Evolutionary conservation across 2,329 filamentous ascomycete genomes (phyloP).

Genomic region (Penicillium fuscoglaucum): DNA sequence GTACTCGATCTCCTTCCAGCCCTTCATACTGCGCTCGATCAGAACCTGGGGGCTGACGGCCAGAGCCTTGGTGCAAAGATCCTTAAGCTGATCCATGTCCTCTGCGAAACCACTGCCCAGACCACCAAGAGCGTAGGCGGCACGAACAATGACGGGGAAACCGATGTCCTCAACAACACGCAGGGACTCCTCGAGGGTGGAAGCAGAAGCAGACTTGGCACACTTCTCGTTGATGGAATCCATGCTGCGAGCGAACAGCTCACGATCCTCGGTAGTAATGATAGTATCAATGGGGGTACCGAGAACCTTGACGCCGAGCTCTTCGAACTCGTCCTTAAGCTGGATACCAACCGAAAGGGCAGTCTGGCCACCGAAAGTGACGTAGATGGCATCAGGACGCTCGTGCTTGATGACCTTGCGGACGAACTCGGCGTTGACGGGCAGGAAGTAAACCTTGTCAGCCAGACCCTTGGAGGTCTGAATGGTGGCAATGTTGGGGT

Average conservation of each 20-base stretch:
- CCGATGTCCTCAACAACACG: slow-evolving; percentile 86
- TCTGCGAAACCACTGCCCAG: slow-evolving; percentile 94
- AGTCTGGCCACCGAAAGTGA: slow-evolving; percentile 96
- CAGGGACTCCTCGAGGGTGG: slow-evolving; percentile 82
- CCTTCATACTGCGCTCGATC: slow-evolving; percentile 98
- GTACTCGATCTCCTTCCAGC: slow-evolving; percentile 99
- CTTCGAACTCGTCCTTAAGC: slow-evolving; percentile 94
- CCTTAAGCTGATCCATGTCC: slow-evolving; percentile 75
- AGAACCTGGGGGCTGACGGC: slow-evolving; percentile 93
- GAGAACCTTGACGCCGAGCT: slow-evolving; percentile 86
- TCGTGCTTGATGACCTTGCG: slow-evolving; percentile 96
- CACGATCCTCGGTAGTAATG: slow-evolving; percentile 96
- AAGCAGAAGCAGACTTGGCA: slow-evolving; percentile 93
- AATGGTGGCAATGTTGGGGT: slow-evolving; percentile 98
- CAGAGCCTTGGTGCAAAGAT: slow-evolving; percentile 92
- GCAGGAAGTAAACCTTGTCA: slow-evolving; percentile 98
- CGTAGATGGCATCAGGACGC: slow-evolving; percentile 92
- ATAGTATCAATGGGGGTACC: slow-evolving; percentile 97
- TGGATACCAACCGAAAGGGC: slow-evolving; percentile 96
- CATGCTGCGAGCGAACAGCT: slow-evolving; percentile 97
- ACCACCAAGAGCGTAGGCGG: slow-evolving; percentile 92
- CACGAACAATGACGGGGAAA: slow-evolving; percentile 95
- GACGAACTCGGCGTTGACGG: slow-evolving; percentile 94
- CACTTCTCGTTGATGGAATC: slow-evolving; percentile 97
- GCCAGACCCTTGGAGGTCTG: slow-evolving; percentile 97